Percentiles rank a stretch among this genome's conserved stretches.
phyloP scores from a whole-genome alignment of 805 yeast genomes.

The Yarrowia porcina region DNA sequence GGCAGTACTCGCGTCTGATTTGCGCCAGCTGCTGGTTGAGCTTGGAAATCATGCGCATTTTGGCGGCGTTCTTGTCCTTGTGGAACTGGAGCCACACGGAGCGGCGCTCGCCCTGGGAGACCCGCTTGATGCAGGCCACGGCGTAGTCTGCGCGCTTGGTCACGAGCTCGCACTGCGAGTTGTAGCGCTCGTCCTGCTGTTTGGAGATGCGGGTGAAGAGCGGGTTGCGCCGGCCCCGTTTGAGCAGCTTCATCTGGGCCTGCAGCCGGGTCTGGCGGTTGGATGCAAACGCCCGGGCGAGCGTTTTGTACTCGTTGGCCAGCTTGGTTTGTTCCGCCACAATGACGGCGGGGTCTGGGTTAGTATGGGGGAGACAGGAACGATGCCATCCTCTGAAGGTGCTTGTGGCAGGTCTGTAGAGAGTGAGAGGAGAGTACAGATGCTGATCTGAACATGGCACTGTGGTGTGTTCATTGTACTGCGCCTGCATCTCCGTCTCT shows the following conservation, averaged over 20 bases:
- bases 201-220: conserved; percentile 29
- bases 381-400: too few relatives aligned
- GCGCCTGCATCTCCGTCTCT: too few relatives aligned
- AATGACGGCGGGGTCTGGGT: conserved; percentile 28
- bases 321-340: conserved; percentile 30
- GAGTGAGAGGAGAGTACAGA: too few relatives aligned
- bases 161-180: conserved; percentile 7
- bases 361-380: background rate
- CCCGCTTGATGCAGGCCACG: conserved; percentile 28
- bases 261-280: conserved; percentile 30
- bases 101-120: conserved; percentile 31
- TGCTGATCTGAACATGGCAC: too few relatives aligned
- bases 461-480: too few relatives aligned
- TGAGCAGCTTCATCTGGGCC: conserved; percentile 28
- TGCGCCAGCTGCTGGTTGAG: conserved; percentile 31
- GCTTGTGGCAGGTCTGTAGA: background rate
- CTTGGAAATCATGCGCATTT: conserved; percentile 31
- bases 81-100: conserved; percentile 37
- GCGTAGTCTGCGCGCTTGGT: conserved; percentile 31
- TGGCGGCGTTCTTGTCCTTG: conserved; percentile 33
- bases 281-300: conserved; percentile 30
- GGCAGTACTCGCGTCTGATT: conserved; percentile 33
- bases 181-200: conserved; percentile 28
- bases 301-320: conserved; percentile 30
- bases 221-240: conserved; percentile 28